Conservation (phyloP, 1,284 basidiomycete species). For the Golubevia pallescens region DNA sequence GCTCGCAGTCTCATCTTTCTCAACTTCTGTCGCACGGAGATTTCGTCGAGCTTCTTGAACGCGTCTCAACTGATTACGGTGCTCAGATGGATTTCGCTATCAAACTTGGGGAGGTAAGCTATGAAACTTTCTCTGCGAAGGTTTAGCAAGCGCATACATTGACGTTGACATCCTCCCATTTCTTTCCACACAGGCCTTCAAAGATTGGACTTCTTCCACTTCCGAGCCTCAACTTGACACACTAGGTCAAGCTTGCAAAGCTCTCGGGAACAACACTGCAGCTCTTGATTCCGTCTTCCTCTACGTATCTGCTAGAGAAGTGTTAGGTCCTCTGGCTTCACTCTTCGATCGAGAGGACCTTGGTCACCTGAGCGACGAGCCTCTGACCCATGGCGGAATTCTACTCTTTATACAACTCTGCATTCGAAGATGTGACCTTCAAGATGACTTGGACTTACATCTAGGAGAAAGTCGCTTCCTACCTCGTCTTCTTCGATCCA, state of each 20-base stretch:
- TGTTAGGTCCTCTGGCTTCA: constrained; percentile 20
- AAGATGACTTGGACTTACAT: constrained; percentile 15
- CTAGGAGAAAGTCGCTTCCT: constrained; percentile 19
- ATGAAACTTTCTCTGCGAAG: constrained; percentile 1
- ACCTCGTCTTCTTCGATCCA: constrained; percentile 29
- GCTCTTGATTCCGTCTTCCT: constrained; percentile 29
- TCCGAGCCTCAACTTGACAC: background rate
- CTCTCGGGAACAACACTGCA: background rate
- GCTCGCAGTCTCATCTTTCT: background rate
- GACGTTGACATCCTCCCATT: constrained; percentile 3
- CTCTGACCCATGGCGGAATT: constrained; percentile 25
- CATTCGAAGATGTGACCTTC: constrained; percentile 17
- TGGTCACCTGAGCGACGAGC: constrained; percentile 34
- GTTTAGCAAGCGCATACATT: constrained; percentile 1
- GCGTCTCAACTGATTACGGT: constrained; percentile 26
- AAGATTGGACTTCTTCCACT: background rate
- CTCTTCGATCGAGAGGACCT: constrained; percentile 27
- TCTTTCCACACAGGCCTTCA: background rate
- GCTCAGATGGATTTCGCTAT: constrained; percentile 25
- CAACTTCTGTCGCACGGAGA: constrained; percentile 11
- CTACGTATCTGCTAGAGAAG: constrained; percentile 24
- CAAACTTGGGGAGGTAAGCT: constrained; percentile 20
- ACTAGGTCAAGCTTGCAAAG: background rate
- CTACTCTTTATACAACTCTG: constrained; percentile 33
- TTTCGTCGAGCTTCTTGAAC: constrained; percentile 20